These are phyloP conservation scores for Clavispora phyllophila DNA, from an alignment of 805 yeast genomes.

Conservation along the genomic window DNA sequence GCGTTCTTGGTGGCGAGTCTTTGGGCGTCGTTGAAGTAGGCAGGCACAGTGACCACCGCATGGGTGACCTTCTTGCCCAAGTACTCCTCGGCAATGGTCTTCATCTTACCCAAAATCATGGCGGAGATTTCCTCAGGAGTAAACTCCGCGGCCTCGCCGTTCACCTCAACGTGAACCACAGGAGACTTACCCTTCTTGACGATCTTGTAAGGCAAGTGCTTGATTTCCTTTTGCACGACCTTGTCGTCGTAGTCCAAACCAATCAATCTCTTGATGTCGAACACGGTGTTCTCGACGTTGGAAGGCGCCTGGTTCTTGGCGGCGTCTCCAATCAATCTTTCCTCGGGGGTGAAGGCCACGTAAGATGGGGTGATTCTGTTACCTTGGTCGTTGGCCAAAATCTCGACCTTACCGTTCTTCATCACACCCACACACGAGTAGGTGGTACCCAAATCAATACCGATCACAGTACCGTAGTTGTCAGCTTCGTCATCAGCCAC, in stretches of 20 bases:
- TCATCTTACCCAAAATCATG: constrained; percentile 87
- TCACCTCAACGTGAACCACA: constrained; percentile 73
- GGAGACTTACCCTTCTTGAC: constrained; percentile 72
- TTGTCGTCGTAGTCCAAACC: constrained; percentile 59
- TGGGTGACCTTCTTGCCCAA: constrained; percentile 19
- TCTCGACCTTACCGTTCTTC: constrained; percentile 88
- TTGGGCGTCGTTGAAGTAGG: constrained; percentile 20
- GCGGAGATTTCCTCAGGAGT: constrained; percentile 94
- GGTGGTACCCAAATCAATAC: constrained; percentile 96
- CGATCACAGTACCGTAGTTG: constrained; percentile 64
- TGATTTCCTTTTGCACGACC: constrained; percentile 54
- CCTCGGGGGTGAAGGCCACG: constrained; percentile 90
- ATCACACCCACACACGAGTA: constrained; percentile 96
- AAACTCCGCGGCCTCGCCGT: constrained; percentile 81
- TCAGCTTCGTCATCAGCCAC: constrained; percentile 28
- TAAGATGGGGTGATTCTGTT: constrained; percentile 96
- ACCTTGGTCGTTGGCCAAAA: constrained; percentile 97
- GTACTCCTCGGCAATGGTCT: constrained; percentile 28
- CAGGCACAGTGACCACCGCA: constrained; percentile 19
- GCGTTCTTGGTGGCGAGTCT: constrained; percentile 21
- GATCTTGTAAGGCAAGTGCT: constrained; percentile 84
- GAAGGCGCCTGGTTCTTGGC: constrained; percentile 97
- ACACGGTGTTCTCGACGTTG: constrained; percentile 87
- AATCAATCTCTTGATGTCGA: constrained; percentile 88
- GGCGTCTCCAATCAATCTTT: constrained; percentile 93